phyloP scores from a whole-genome alignment of 805 yeast species.

The Wilhelminamyces savonicus region DNA sequence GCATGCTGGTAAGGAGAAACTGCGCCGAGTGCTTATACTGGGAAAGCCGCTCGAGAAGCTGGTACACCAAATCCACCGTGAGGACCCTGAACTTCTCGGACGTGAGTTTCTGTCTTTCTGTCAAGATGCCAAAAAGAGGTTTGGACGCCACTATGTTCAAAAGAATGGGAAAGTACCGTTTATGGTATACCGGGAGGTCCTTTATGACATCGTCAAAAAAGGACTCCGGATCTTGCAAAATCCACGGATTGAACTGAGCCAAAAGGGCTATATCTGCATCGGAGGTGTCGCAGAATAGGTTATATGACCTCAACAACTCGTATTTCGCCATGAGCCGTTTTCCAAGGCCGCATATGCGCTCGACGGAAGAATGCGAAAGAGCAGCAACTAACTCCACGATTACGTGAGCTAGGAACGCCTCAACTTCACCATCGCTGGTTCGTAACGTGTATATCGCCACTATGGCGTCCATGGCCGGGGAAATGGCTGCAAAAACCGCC shows the following conservation, averaged over 20 bases:
- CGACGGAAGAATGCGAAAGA: constrained; percentile 11
- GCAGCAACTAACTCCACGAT: constrained; percentile 13
- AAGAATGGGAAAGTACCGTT: constrained; percentile 19
- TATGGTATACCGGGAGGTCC: constrained; percentile 8
- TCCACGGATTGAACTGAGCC: constrained; percentile 10
- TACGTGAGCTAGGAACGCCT: constrained; percentile 10
- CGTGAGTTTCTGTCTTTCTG: too few relatives aligned
- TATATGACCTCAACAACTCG: constrained; percentile 14
- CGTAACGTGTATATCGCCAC: constrained; percentile 3
- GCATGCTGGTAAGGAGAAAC: constrained; percentile 17
- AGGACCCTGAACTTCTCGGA: too few relatives aligned
- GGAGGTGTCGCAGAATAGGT: constrained; percentile 9
- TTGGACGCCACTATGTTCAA: constrained; percentile 15
- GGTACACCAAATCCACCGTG: constrained; percentile 16
- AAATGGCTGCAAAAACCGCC: constrained; percentile 2
- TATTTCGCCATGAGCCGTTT: constrained; percentile 3
- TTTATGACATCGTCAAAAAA: constrained; percentile 6
- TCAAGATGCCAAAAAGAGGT: constrained; percentile 12
- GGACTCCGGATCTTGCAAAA: constrained; percentile 6
- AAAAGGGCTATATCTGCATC: constrained; percentile 16
- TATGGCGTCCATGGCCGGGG: constrained; percentile 4
- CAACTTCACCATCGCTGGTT: constrained; percentile 5
- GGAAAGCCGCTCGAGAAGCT: constrained; percentile 15
- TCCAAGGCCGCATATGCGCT: constrained; percentile 2
- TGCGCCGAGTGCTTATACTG: constrained; percentile 10